phyloP scores from a whole-genome alignment of 306 rosid genomes.

The Adenanthera pavonina region DNA sequence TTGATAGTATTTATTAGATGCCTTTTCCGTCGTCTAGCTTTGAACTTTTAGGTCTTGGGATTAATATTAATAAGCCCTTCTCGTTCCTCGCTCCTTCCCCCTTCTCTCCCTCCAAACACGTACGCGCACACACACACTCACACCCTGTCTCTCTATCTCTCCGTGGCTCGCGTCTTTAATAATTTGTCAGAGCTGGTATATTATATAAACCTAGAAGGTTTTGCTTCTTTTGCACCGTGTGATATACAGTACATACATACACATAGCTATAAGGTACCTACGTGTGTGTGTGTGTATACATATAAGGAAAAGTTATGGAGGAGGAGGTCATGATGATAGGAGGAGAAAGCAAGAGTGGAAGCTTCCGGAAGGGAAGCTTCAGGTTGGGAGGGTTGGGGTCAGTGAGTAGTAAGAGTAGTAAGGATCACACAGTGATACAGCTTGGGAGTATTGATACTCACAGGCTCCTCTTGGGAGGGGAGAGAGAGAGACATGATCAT shows the following conservation, averaged over 20 bases:
- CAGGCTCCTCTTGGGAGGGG: conserved; percentile 39
- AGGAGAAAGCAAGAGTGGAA: conserved; percentile 6
- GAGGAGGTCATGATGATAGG: neutral
- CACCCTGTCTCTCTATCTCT: too few species aligned
- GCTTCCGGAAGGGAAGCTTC: conserved; percentile 42
- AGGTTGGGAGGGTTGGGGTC: conserved; percentile 36
- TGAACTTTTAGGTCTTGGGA: neutral
- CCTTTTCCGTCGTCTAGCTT: neutral
- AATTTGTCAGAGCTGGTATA: neutral
- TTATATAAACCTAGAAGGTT: conserved; percentile 17
- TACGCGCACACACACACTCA: too few species aligned
- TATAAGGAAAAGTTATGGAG: neutral
- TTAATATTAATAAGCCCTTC: neutral
- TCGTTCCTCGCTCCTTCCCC: neutral
- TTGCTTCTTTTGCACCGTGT: neutral
- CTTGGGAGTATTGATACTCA: conserved; percentile 52
- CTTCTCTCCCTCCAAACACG: too few species aligned
- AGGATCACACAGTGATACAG: conserved; percentile 39
- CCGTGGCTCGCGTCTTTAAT: too few species aligned
- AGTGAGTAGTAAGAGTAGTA: neutral
- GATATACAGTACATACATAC: neutral
- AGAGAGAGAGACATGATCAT: conserved; percentile 7
- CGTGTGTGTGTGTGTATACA: too few species aligned
- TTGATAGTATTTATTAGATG: neutral
- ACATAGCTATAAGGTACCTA: neutral